phyloP scores from a whole-genome alignment of 371 early-diverging fungal genomes.

The Syncephalastrum sp. region DNA sequence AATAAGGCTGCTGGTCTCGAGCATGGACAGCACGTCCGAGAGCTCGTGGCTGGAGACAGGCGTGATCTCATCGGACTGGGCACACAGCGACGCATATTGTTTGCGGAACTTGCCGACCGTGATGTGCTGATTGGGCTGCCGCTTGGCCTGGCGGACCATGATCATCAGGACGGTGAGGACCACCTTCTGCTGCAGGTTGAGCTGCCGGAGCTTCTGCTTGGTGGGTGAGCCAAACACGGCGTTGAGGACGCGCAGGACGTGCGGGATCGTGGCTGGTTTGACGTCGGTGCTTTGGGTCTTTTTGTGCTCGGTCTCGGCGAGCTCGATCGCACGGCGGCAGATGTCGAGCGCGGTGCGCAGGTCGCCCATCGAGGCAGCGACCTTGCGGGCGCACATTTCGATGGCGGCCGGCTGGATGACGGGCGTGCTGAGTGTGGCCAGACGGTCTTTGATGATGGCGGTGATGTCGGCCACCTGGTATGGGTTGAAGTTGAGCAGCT shows the following conservation, averaged over 20 bases:
- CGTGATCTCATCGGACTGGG: constrained; percentile 32
- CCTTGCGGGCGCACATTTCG: constrained; percentile 91
- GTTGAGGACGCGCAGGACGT: constrained; percentile 73
- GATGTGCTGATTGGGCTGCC: constrained; percentile 42
- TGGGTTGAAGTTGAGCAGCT: constrained; percentile 81
- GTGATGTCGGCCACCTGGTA: constrained; percentile 82
- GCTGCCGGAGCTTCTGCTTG: constrained; percentile 58
- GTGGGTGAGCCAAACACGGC: constrained; percentile 64
- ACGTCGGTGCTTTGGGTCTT: constrained; percentile 16
- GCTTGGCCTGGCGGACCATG: constrained; percentile 28
- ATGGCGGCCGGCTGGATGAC: constrained; percentile 85
- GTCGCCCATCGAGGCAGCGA: constrained; percentile 90
- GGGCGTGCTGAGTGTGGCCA: constrained; percentile 44
- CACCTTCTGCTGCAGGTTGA: constrained; percentile 82
- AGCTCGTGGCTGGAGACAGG: constrained; percentile 78
- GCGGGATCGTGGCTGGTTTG: constrained; percentile 78
- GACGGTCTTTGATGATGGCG: constrained; percentile 80
- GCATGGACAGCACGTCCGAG: constrained; percentile 67
- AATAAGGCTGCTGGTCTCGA: constrained; percentile 76
- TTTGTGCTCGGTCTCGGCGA: constrained; percentile 69
- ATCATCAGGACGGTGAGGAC: constrained; percentile 58
- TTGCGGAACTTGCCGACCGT: constrained; percentile 58
- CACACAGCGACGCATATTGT: constrained; percentile 54
- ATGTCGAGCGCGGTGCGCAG: constrained; percentile 89
- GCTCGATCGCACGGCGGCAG: constrained; percentile 82